phyloP scores from a whole-genome alignment of 352 stramenopile genomes.

The Globisporangium spiculum region DNA sequence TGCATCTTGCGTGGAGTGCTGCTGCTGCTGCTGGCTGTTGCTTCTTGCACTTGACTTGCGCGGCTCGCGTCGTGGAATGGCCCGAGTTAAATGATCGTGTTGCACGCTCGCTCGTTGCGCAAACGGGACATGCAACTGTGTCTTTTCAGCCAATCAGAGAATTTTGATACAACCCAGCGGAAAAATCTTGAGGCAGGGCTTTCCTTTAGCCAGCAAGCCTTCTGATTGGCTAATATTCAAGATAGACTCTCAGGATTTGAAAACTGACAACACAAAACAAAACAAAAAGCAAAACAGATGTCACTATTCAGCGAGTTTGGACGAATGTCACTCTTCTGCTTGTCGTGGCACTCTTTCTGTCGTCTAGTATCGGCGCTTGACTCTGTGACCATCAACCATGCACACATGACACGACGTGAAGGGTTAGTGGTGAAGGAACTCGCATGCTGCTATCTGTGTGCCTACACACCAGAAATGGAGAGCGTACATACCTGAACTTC shows the following conservation, averaged over 20 bases:
- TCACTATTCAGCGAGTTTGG: not conserved
- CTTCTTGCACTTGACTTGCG: not conserved
- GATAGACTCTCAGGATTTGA: not conserved
- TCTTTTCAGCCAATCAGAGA: conserved; percentile 7
- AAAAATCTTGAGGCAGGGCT: conserved; percentile 11
- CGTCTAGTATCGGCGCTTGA: conserved; percentile 66
- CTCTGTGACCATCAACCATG: conserved; percentile 28
- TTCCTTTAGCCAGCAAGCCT: not conserved
- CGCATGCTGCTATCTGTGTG: not conserved
- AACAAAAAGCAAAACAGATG: conserved; percentile 3
- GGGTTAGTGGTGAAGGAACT: not conserved
- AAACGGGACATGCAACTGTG: conserved; percentile 4
- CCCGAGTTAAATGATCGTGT: not conserved
- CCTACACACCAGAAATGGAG: not conserved
- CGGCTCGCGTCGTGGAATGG: not conserved
- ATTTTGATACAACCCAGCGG: not conserved
- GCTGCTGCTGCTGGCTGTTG: not conserved
- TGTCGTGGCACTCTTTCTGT: not conserved
- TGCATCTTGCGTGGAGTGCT: conserved; percentile 29
- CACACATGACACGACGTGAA: not conserved
- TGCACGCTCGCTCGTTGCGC: conserved; percentile 5
- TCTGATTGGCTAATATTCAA: conserved; percentile 8
- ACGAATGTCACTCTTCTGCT: not conserved
- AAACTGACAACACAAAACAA: no score
- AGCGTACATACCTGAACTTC: conserved; percentile 62